phyloP scores from a whole-genome alignment of 2,329 filamentous ascomycete species.

The Epichloe aotearoae region DNA sequence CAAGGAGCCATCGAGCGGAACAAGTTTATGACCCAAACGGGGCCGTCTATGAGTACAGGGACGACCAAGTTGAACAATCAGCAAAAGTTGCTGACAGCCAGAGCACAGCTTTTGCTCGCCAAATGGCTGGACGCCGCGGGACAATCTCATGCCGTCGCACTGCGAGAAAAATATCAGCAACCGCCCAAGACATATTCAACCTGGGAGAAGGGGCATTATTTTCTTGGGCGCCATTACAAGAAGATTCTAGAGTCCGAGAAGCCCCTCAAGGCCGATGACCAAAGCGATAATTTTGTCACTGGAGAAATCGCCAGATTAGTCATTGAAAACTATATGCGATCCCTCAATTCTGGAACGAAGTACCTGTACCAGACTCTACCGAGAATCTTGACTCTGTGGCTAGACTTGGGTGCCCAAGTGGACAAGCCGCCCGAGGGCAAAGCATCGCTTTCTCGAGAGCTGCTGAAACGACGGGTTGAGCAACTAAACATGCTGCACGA shows the following conservation, averaged over 20 bases:
- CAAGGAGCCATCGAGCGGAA: slow-evolving; percentile 74
- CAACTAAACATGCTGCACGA: slow-evolving; percentile 57
- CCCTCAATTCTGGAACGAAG: slow-evolving; percentile 78
- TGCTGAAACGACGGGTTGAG: slow-evolving; percentile 43
- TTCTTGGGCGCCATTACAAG: slow-evolving; percentile 92
- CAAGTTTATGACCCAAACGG: slow-evolving; percentile 48
- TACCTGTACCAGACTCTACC: slow-evolving; percentile 93
- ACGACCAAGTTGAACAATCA: slow-evolving; percentile 29
- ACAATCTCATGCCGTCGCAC: slow-evolving; percentile 70
- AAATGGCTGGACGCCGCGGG: slow-evolving; percentile 97
- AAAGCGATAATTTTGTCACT: slow-evolving; percentile 60
- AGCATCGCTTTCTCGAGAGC: slow-evolving; percentile 36
- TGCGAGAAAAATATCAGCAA: slow-evolving; percentile 69
- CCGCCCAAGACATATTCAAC: slow-evolving; percentile 56
- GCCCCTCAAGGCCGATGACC: slow-evolving; percentile 58
- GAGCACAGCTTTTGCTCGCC: slow-evolving; percentile 77
- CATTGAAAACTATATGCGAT: slow-evolving; percentile 85
- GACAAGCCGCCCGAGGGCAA: slow-evolving; percentile 47
- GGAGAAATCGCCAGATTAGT: slow-evolving; percentile 81
- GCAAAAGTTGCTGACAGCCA: slow-evolving; percentile 50
- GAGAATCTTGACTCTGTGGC: slow-evolving; percentile 82
- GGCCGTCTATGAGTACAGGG: slow-evolving; percentile 19
- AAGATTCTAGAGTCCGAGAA: slow-evolving; percentile 89
- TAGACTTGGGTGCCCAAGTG: slow-evolving; percentile 73
- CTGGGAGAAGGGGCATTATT: slow-evolving; percentile 98